Percentiles rank a stretch among this genome's conserved stretches.
These are phyloP conservation scores for Leccinum rimulosum DNA, from an alignment of 768 basidiomycete genomes.

Conservation along the genomic window DNA sequence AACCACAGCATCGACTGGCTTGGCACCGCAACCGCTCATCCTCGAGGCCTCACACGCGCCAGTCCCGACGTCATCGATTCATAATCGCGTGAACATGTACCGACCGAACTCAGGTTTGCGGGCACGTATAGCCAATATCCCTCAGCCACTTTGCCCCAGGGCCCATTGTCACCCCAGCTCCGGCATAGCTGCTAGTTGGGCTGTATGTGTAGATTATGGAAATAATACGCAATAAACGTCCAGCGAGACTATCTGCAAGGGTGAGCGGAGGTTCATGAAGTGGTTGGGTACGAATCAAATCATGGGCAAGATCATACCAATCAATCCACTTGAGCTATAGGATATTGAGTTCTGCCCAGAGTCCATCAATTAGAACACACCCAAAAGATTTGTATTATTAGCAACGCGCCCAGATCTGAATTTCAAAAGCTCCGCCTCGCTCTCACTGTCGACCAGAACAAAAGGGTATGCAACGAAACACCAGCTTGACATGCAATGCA, in stretches of 20 bases:
- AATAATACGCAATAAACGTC: not conserved
- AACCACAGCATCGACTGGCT: not conserved
- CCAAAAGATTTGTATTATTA: not conserved
- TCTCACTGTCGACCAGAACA: not conserved
- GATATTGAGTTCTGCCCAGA: not conserved
- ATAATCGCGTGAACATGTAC: not conserved
- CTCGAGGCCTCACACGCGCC: not conserved
- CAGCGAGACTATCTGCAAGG: not conserved
- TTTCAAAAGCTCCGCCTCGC: not conserved
- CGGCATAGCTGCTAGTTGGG: not conserved
- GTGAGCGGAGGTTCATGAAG: not conserved
- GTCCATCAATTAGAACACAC: not conserved
- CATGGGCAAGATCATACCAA: not conserved
- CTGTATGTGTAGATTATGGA: not conserved
- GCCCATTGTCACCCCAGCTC: conserved; percentile 15
- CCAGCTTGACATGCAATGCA: conserved; percentile 6
- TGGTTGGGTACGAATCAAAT: not conserved
- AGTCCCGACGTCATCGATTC: not conserved
- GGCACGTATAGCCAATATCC: conserved; percentile 21
- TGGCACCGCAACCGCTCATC: not conserved
- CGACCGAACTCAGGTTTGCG: conserved; percentile 1
- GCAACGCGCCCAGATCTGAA: not conserved
- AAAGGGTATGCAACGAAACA: not conserved
- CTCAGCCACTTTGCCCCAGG: conserved; percentile 1
- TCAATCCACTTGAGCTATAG: not conserved